These are phyloP conservation scores for Amorphotheca resinae DNA, from an alignment of 495 filamentous ascomycete species.

Conservation along the genomic window DNA sequence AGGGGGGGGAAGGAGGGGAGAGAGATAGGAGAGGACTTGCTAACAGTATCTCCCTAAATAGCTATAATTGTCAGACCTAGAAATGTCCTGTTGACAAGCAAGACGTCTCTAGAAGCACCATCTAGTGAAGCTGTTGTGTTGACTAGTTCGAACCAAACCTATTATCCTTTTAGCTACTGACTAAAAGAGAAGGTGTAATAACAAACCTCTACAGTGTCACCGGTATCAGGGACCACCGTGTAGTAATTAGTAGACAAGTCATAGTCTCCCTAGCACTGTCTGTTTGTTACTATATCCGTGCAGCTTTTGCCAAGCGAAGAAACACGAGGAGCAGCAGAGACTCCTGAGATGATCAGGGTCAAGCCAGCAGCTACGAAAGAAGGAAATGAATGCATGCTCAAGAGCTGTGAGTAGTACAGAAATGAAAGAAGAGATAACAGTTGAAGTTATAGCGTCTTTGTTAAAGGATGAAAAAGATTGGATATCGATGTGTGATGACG, in stretches of 20 bases:
- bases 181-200: background rate
- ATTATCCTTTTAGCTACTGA: background rate
- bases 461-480: slow-evolving; percentile 2
- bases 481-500: slow-evolving; percentile 10
- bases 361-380: slow-evolving; percentile 6
- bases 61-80: slow-evolving; percentile 21
- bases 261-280: slow-evolving; percentile 29
- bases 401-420: background rate
- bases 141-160: slow-evolving; percentile 29
- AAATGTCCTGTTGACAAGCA: slow-evolving; percentile 15
- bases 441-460: background rate
- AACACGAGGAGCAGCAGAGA: background rate
- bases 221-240: slow-evolving; percentile 32
- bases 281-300: slow-evolving; percentile 6
- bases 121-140: slow-evolving; percentile 36
- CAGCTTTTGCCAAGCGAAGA: slow-evolving; percentile 9
- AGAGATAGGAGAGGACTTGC: background rate
- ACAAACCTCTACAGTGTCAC: slow-evolving; percentile 24
- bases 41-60: slow-evolving; percentile 31
- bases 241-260: slow-evolving; percentile 45
- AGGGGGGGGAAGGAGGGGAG: background rate
- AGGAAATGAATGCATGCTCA: slow-evolving; percentile 8
- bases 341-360: slow-evolving; percentile 1
- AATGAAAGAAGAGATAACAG: slow-evolving; percentile 1
- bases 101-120: slow-evolving; percentile 28